Evolutionary conservation across 169 alveolate genomes (phyloP), one percentile per base, ranked within the genome.

Genomic region (Blepharisma undulans): DNA sequence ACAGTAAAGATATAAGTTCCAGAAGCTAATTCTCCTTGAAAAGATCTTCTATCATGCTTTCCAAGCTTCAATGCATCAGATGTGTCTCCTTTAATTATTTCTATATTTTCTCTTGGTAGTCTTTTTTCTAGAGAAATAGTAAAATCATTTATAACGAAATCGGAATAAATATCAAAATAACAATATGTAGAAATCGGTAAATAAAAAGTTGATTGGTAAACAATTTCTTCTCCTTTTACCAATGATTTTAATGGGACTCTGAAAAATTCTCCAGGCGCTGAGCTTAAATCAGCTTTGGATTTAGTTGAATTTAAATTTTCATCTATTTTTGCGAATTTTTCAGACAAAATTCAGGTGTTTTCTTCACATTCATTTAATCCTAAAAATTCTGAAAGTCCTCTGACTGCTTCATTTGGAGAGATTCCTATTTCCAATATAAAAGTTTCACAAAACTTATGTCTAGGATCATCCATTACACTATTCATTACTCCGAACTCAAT

Each of bases 361-460:
- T 82, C 89, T 30, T 82, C 61, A 72, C 89, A 82, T 21, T 18
- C 22, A 22, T 32, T 22, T 30, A 82, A 22, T 0, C 22, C 27
- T n/a, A 48, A 59, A 19, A 32, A 19, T 2, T 82, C 76, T 36
- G 30, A 22, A 48, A 82, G 60, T 10, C 33, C 34, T 36, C 25
- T 60, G 16, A 82, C 89, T 25, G 89, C 74, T 21, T 60, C 77
- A 3, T 82, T 1, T 19, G 89, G 89, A 19, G 89, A 82, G 14
- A 82, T 34, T 34, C 89, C 89, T 8, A 82, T 82, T 82, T 82
- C 89, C 10, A 82, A 21, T n/a, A 82, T 21, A 59, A 82, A 22
- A 82, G 89, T 82, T 82, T 82, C 89, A 82, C 89, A 82, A 60
- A 82, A 82, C n/a, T 82, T 82, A n/a, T 36, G 89, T 22, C 78